These are phyloP conservation scores for Nakazawaea ernobii DNA, from an alignment of 805 yeast species.

Conservation along the genomic window DNA sequence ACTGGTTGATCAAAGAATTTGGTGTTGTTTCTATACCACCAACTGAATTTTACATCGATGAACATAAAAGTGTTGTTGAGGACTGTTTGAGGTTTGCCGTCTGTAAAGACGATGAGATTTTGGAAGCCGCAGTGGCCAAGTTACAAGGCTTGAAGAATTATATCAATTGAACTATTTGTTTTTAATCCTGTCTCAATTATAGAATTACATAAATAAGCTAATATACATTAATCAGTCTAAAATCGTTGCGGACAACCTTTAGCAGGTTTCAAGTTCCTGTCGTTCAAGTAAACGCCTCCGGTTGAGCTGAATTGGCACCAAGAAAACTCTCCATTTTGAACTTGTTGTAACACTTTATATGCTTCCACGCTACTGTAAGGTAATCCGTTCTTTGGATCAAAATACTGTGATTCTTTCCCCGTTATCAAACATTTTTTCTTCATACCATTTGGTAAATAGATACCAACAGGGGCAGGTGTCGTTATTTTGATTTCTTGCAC, in stretches of 20 bases:
- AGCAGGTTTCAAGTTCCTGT: conserved; percentile 49
- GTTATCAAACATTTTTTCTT: conserved; percentile 68
- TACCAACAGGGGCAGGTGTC: conserved; percentile 73
- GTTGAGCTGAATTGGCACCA: conserved; percentile 49
- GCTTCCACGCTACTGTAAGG: conserved; percentile 83
- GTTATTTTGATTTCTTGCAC: conserved; percentile 43
- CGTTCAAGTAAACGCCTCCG: conserved; percentile 39
- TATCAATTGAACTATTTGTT: conserved; percentile 22
- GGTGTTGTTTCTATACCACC: conserved; percentile 98
- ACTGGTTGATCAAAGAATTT: conserved; percentile 87
- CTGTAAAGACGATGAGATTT: conserved; percentile 81
- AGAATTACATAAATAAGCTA: background rate
- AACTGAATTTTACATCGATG: conserved; percentile 79
- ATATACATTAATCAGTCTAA: conserved; percentile 20
- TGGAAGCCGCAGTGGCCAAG: conserved; percentile 77
- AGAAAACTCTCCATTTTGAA: conserved; percentile 48
- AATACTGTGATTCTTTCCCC: conserved; percentile 74
- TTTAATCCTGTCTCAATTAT: background rate
- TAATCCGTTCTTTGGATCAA: conserved; percentile 83
- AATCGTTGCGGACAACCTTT: conserved; percentile 88
- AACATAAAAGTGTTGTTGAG: conserved; percentile 71
- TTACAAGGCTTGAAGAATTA: conserved; percentile 66
- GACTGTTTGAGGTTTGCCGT: conserved; percentile 90
- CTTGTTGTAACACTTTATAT: conserved; percentile 53
- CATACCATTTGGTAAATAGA: conserved; percentile 62